Conservation (phyloP, 805 yeast genomes). For the Alloascoidea hylecoeti region DNA sequence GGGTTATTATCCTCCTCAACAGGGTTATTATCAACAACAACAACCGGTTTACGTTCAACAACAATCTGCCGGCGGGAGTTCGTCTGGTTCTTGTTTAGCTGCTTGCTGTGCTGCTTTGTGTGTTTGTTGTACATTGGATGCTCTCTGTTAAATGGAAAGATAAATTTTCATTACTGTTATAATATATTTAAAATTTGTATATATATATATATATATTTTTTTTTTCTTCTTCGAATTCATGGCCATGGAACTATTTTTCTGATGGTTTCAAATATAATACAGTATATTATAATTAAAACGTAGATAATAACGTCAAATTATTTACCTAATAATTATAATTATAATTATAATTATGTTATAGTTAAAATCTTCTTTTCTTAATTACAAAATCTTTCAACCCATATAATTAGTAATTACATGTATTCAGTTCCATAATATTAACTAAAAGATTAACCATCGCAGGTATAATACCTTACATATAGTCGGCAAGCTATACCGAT, state of each 20-base stretch:
- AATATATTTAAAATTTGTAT: not conserved
- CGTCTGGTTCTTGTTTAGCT: not conserved
- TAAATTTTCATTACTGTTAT: not conserved
- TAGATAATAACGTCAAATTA: not conserved
- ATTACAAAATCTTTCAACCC: too few relatives aligned
- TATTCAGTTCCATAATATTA: too few relatives aligned
- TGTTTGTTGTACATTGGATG: not conserved
- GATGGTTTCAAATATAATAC: not conserved
- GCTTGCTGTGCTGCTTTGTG: not conserved
- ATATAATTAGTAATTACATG: too few relatives aligned
- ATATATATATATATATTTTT: not conserved
- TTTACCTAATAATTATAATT: too few relatives aligned
- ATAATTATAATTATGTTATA: too few relatives aligned
- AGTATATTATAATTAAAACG: not conserved
- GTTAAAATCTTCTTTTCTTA: too few relatives aligned
- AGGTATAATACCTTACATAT: too few relatives aligned
- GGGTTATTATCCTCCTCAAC: not conserved
- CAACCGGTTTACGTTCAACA: conserved; percentile 1
- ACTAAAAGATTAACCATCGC: too few relatives aligned
- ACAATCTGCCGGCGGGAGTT: not conserved
- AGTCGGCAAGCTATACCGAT: too few relatives aligned
- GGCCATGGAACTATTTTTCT: not conserved
- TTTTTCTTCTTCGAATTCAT: not conserved
- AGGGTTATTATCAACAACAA: not conserved
- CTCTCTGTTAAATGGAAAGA: not conserved